A percentile compares a stretch with the other conserved stretches of the same genome.
These are phyloP conservation scores for Stemphylium beticola DNA, from an alignment of 2,329 filamentous ascomycete genomes.

Conservation along the genomic window DNA sequence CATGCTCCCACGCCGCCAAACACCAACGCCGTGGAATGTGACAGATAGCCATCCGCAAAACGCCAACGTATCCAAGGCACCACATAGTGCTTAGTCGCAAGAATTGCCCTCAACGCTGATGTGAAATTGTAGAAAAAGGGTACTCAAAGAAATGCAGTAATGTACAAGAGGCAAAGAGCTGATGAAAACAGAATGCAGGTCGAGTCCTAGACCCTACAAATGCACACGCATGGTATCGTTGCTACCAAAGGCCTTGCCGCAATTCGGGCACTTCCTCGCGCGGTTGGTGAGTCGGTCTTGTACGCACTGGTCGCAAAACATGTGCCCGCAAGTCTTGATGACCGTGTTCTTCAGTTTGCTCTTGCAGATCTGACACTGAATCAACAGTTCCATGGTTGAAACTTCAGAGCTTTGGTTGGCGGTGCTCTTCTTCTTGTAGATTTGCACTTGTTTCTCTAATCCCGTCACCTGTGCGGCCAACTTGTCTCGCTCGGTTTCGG, in stretches of 20 bases:
- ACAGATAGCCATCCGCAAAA: slow-evolving; percentile 8
- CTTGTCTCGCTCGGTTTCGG: slow-evolving; percentile 77
- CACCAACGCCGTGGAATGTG: slow-evolving; percentile 6
- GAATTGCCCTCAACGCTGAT: slow-evolving; percentile 6
- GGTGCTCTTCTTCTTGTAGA: slow-evolving; percentile 81
- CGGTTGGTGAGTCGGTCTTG: slow-evolving; percentile 88
- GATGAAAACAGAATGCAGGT: background rate
- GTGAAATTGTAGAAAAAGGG: slow-evolving; percentile 8
- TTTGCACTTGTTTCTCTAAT: slow-evolving; percentile 80
- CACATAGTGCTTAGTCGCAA: slow-evolving; percentile 6
- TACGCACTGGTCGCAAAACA: slow-evolving; percentile 90
- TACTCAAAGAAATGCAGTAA: slow-evolving; percentile 15
- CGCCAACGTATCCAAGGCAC: slow-evolving; percentile 11
- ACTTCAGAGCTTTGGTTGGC: slow-evolving; percentile 83
- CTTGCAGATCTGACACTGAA: slow-evolving; percentile 90
- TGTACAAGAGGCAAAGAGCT: slow-evolving; percentile 15
- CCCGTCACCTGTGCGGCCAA: slow-evolving; percentile 78
- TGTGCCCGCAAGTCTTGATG: slow-evolving; percentile 91
- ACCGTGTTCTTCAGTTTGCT: slow-evolving; percentile 93
- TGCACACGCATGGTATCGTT: slow-evolving; percentile 78
- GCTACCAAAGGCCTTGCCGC: slow-evolving; percentile 88
- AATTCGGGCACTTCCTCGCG: slow-evolving; percentile 93
- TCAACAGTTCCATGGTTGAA: slow-evolving; percentile 78
- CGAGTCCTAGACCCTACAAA: slow-evolving; percentile 20
- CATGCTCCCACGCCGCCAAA: slow-evolving; percentile 11